Base-by-base conservation (phyloP, 164 flowering plant genomes). In the Hamamelis virginiana region DNA sequence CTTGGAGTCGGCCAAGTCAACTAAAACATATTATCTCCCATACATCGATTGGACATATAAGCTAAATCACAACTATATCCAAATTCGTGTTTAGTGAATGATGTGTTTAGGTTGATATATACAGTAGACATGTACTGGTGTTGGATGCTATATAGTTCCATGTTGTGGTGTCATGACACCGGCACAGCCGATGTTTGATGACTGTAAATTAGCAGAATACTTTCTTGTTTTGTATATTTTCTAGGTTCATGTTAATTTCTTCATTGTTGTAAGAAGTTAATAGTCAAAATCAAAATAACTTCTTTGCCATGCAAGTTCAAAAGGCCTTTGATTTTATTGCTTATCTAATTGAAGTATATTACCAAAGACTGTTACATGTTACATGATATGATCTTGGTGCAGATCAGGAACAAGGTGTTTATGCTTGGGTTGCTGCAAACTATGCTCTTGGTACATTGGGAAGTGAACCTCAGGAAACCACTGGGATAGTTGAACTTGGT, bases 361-460 rank as follows among this genome's bases (percentile, higher is more conserved):
- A 33, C 6, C 6, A 33, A 33, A 33, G 2, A 33, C 41, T 55
- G 58, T 15, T 55, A 55, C 8, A 59, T 59, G 63, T 15, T 11
- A 59, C 16, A 33, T 12, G 22, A 38, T 28, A 27, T 52, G 59
- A 59, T 72, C 48, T 71, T 66, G 67, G 70, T 73, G 71, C 70
- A 84, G 88, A 80, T 45, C 66, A 71, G 61, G 86, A 86, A 16
- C 66, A 78, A 72, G 86, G 86, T 28, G 44, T 86, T 62, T 81
- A 80, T 77, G 78, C 87, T 55, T 84, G 90, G 90, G 79, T 86
- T n/a, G 84, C 86, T 68, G 84, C 72, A 26, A 86, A 86, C 45
- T 83, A 86, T 73, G 85, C 80, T 55, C 87, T 80, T 72, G 88
- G 87, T 65, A 80, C 75, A 6, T 72, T 86, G 73, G 88, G 87